A percentile compares a stretch with the other conserved stretches of the same genome.
These are phyloP conservation scores for Stentor roeselii DNA, from an alignment of 73 alveolate genomes.

Conservation along the genomic window DNA sequence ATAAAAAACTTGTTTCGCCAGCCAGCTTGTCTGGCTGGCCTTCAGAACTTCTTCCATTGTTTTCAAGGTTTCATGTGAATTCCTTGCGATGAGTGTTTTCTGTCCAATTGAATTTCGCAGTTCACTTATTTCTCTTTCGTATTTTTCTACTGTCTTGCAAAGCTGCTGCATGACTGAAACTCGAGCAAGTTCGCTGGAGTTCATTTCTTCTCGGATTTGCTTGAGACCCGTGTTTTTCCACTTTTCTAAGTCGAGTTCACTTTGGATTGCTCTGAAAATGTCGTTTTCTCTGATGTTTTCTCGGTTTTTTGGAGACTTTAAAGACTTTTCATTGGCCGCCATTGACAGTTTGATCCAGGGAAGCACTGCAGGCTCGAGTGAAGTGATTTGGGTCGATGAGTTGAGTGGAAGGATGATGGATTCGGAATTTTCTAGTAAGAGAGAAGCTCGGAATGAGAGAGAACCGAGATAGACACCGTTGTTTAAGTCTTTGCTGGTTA, in stretches of 20 bases:
- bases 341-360: neutral
- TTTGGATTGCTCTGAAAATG: neutral
- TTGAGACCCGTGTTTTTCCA: conserved; percentile 1
- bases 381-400: too few relatives aligned
- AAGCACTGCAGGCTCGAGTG: too few relatives aligned
- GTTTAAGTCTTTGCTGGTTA: neutral
- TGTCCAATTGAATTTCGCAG: neutral
- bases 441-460: neutral
- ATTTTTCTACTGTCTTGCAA: neutral
- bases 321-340: neutral
- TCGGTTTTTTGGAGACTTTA: neutral
- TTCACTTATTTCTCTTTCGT: neutral
- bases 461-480: neutral
- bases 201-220: neutral
- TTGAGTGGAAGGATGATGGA: neutral
- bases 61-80: neutral
- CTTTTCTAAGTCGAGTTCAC: neutral
- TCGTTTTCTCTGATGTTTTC: neutral
- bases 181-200: neutral
- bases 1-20: neutral
- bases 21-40: neutral
- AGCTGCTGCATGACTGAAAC: neutral
- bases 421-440: neutral
- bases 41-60: neutral
- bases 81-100: neutral